Percentiles rank a stretch among this genome's conserved stretches.
These are phyloP conservation scores for Cicer bijugum DNA, from an alignment of 306 rosid genomes.

Conservation along the genomic window DNA sequence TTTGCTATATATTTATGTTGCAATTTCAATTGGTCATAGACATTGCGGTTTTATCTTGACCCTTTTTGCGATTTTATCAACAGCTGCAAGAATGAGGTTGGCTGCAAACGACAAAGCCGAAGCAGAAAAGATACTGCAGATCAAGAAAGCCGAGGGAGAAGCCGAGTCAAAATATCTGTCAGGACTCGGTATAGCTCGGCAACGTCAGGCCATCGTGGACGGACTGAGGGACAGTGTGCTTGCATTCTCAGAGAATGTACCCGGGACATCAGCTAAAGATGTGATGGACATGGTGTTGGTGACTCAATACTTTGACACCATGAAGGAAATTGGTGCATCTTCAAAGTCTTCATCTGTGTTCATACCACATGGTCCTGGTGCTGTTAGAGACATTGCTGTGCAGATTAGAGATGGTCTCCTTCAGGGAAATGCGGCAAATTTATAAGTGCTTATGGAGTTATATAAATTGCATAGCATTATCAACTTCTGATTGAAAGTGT, in stretches of 20 bases:
- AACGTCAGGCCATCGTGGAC: constrained; percentile 82
- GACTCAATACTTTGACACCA: constrained; percentile 79
- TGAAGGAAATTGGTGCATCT: constrained; percentile 83
- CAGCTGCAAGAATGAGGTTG: constrained; percentile 71
- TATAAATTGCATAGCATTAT: no score
- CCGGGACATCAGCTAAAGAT: constrained; percentile 69
- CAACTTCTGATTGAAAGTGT: no score
- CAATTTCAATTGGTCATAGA: background rate
- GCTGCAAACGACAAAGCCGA: constrained; percentile 79
- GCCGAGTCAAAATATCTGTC: constrained; percentile 77
- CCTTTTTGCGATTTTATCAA: constrained; percentile 15
- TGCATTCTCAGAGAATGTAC: constrained; percentile 66
- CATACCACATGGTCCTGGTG: constrained; percentile 88
- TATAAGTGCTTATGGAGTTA: background rate
- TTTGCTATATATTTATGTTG: no score
- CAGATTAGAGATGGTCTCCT: constrained; percentile 80
- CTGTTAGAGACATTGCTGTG: constrained; percentile 61
- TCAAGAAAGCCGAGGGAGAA: constrained; percentile 79
- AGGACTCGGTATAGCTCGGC: constrained; percentile 76
- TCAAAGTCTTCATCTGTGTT: constrained; percentile 71
- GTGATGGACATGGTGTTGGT: constrained; percentile 82
- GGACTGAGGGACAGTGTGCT: constrained; percentile 76
- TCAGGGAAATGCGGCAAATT: constrained; percentile 52
- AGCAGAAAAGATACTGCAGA: constrained; percentile 73
- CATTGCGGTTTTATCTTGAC: constrained; percentile 8